Conservation (phyloP, 2,329 filamentous ascomycete genomes). For the Lecanoromycetidae sp. region DNA sequence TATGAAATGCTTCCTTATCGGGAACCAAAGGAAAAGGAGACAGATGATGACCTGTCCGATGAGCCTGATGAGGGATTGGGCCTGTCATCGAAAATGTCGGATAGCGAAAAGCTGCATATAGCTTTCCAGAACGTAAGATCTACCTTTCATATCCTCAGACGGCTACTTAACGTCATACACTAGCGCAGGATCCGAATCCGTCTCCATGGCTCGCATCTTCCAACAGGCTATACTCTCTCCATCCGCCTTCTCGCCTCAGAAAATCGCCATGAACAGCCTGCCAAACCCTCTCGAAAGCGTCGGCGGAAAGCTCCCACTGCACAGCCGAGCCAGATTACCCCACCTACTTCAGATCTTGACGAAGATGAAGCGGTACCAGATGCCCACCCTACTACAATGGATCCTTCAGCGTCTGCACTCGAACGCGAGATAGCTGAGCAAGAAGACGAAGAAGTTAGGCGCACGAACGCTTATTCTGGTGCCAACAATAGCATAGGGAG, state of each 20-base stretch:
- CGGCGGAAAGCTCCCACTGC: not conserved
- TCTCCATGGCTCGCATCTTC: constrained; percentile 43
- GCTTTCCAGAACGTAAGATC: constrained; percentile 36
- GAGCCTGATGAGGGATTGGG: not conserved
- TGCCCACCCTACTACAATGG: not conserved
- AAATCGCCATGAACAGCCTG: constrained; percentile 26
- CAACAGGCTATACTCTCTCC: constrained; percentile 41
- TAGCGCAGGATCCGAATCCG: constrained; percentile 45
- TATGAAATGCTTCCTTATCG: constrained; percentile 42
- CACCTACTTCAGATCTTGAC: not conserved
- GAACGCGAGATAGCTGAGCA: constrained; percentile 26
- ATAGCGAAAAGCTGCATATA: constrained; percentile 36
- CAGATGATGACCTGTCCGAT: constrained; percentile 15
- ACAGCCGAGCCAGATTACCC: not conserved
- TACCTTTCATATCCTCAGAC: not conserved
- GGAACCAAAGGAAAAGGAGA: constrained; percentile 30
- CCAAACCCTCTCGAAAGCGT: constrained; percentile 20
- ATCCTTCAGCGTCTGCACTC: not conserved
- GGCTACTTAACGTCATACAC: not conserved
- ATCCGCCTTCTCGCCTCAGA: constrained; percentile 40
- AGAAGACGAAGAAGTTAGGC: constrained; percentile 43
- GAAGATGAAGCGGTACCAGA: not conserved
- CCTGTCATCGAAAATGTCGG: constrained; percentile 18
- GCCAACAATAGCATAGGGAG: constrained; percentile 54
- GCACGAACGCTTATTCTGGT: constrained; percentile 54